These are phyloP conservation scores for Fagus crenata DNA, from an alignment of 306 rosid genomes.

Conservation along the genomic window DNA sequence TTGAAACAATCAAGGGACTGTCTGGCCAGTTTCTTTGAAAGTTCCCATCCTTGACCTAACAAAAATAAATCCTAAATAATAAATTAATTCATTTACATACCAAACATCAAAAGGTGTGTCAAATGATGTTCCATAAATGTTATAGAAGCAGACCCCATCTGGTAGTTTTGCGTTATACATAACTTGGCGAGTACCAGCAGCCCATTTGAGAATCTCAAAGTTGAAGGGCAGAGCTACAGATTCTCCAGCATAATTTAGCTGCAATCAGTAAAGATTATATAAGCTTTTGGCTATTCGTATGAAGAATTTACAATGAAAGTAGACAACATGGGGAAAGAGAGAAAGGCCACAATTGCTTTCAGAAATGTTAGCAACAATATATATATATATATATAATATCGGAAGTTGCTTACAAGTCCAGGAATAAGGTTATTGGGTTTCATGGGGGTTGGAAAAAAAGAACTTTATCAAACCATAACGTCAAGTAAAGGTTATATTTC, in stretches of 20 bases:
- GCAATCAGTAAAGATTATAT: constrained; percentile 39
- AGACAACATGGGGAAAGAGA: constrained; percentile 1
- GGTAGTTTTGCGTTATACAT: constrained; percentile 61
- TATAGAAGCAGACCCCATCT: constrained; percentile 75
- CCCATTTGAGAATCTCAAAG: constrained; percentile 66
- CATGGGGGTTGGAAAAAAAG: background rate
- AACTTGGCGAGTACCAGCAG: constrained; percentile 65
- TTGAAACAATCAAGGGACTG: background rate
- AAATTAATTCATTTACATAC: constrained; percentile 49
- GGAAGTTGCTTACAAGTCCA: background rate
- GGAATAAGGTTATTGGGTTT: background rate
- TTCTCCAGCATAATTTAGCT: constrained; percentile 69
- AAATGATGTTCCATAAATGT: constrained; percentile 73
- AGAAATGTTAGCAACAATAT: background rate
- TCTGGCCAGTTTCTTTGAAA: constrained; percentile 16
- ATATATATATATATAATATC: background rate
- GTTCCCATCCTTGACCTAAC: constrained; percentile 17
- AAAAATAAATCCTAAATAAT: background rate
- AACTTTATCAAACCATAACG: background rate
- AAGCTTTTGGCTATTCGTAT: constrained; percentile 13
- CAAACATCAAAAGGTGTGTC: constrained; percentile 90
- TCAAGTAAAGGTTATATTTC: background rate
- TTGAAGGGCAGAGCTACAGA: constrained; percentile 71
- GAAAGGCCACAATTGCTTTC: background rate
- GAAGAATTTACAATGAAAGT: background rate